These are phyloP conservation scores for Leccinum incarnatum DNA, from an alignment of 768 basidiomycete genomes.

Conservation along the genomic window DNA sequence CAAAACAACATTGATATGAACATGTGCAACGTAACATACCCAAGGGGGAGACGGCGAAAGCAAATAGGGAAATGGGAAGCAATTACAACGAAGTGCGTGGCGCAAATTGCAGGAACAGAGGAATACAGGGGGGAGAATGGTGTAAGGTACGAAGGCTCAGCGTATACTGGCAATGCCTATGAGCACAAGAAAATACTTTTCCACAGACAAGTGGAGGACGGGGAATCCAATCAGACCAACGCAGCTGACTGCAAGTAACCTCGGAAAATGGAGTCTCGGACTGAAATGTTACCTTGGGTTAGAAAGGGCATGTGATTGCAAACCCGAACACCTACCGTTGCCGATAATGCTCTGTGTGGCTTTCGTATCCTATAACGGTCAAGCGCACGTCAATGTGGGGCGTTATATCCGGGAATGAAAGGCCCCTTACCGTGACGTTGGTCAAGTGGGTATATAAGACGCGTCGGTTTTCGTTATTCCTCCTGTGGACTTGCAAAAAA, in stretches of 20 bases:
- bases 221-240: slow-evolving; percentile 46
- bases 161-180: background rate
- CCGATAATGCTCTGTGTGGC: slow-evolving; percentile 81
- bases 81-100: background rate
- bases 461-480: slow-evolving; percentile 75
- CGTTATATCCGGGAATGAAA: background rate
- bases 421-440: slow-evolving; percentile 63
- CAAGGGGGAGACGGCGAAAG: background rate
- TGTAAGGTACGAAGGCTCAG: slow-evolving; percentile 9
- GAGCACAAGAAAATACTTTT: slow-evolving; percentile 8
- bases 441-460: slow-evolving; percentile 83
- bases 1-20: slow-evolving; percentile 15
- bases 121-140: background rate
- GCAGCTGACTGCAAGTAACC: slow-evolving; percentile 73
- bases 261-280: slow-evolving; percentile 73
- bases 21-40: slow-evolving; percentile 1
- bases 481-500: slow-evolving; percentile 75
- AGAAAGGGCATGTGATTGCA: background rate
- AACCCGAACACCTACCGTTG: slow-evolving; percentile 52
- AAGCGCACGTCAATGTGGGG: slow-evolving; percentile 6
- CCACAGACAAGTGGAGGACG: background rate
- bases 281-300: slow-evolving; percentile 32
- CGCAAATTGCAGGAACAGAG: background rate
- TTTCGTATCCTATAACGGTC: slow-evolving; percentile 62
- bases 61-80: slow-evolving; percentile 9